Evolutionary conservation across 352 stramenopile species (phyloP), one percentile per base, ranked within the genome.

Genomic region (Thalassiosira exigua): DNA sequence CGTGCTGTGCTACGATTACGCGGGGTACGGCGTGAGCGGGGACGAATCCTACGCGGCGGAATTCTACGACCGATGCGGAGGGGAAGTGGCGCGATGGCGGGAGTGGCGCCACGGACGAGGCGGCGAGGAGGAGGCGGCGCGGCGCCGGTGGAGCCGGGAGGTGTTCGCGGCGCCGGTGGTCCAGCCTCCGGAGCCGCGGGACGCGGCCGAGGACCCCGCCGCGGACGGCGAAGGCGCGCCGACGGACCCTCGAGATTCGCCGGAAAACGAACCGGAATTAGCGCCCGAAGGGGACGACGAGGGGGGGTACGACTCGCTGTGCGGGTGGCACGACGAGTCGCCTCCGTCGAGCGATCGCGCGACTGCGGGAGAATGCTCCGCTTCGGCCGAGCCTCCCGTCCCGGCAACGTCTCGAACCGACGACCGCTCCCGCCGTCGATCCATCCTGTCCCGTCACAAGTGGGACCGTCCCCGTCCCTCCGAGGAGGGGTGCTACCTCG

Each of bases 1-100:
- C 81, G 77, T 95, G 41, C 86, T 95, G 75, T 87, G 85, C 4
- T 95, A 94, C 80, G 91, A 95, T 81, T 95, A 95, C 72, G 90
- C 87, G 3, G 91, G 91, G 1, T 95, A 95, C 75, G 90, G 89
- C 50, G 73, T 93, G 69, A 14, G 36, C 14, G 36, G 7, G 7
- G 36, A 44, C 7, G 36, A 7, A 14, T 44, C 36, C 7, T 44
- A 44, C 36, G 36, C 14, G 7, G 7, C 7, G 14, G 36, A 7
- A 7, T 44, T 44, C 36, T 14, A 14, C 36, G 36, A 44, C 7
- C 7, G 36, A 44, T 44, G 14, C 14, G 36, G 36, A 7, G 36
- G 14, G 7, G 36, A 44, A 14, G 36, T 44, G 7, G 14, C 7
- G 36, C 7, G 7, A 14, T 44, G 36, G 36, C 7, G 36, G 36